Evolutionary conservation across 2,329 filamentous ascomycete genomes (phyloP).

Genomic region (Lachnellula suecica): DNA sequence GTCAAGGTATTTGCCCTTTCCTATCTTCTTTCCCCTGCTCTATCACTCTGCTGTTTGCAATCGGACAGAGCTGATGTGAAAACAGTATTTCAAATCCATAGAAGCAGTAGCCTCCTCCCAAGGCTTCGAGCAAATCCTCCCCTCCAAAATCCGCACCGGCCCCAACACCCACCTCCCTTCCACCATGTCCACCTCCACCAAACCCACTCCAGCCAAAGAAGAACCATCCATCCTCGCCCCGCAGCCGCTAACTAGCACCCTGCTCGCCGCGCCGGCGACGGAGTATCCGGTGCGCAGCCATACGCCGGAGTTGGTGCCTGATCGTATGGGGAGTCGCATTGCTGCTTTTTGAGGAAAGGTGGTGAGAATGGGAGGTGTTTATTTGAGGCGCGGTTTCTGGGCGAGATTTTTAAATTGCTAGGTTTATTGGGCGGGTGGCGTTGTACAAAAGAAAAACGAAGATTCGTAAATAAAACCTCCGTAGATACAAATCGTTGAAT

Average conservation of each 20-base stretch:
- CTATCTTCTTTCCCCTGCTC: too few relatives aligned
- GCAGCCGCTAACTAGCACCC: slow-evolving; percentile 54
- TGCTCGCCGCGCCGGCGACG: slow-evolving; percentile 53
- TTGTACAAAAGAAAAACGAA: too few relatives aligned
- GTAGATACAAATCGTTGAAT: too few relatives aligned
- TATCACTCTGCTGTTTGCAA: too few relatives aligned
- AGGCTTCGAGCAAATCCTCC: slow-evolving; percentile 57
- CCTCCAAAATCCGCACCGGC: slow-evolving; percentile 56
- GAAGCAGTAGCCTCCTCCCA: slow-evolving; percentile 60
- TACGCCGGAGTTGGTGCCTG: slow-evolving; percentile 60
- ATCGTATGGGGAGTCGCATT: slow-evolving; percentile 35
- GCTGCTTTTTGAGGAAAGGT: slow-evolving; percentile 7
- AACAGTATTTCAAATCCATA: slow-evolving; percentile 68
- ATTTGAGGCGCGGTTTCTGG: neutral
- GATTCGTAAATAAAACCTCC: too few relatives aligned
- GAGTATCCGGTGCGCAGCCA: slow-evolving; percentile 55
- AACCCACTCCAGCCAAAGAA: slow-evolving; percentile 21
- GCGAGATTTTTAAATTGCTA: neutral
- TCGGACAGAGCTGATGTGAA: neutral
- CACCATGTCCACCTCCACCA: slow-evolving; percentile 18
- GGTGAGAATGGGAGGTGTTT: neutral
- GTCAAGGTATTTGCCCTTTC: slow-evolving; percentile 50
- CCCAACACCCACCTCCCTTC: too few relatives aligned
- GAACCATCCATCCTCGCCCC: slow-evolving; percentile 49
- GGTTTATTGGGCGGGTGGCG: too few relatives aligned